A percentile compares a stretch with the other conserved stretches of the same genome.
Evolutionary conservation across 2,329 filamentous ascomycete species (phyloP).

Genomic region (Pestalotiopsis sp.): DNA sequence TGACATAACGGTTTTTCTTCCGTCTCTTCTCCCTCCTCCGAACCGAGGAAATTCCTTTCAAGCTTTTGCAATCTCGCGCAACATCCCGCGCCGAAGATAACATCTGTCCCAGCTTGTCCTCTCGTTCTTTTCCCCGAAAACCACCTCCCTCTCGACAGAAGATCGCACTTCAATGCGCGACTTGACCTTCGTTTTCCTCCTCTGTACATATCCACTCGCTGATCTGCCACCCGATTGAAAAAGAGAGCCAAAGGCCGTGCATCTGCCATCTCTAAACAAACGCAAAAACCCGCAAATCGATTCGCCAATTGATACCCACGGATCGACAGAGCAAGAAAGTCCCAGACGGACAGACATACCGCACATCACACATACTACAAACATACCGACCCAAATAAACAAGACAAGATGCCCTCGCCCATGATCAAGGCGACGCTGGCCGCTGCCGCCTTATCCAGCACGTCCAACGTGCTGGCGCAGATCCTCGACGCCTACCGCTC

Average conservation of each 20-base stretch:
- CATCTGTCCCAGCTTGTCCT: neutral
- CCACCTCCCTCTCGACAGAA: neutral
- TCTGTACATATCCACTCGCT: neutral
- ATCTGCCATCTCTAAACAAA: neutral
- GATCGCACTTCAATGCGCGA: neutral
- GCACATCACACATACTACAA: neutral
- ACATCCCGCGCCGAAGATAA: neutral
- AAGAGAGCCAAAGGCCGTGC: neutral
- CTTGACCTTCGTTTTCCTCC: neutral
- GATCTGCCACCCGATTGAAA: conserved; percentile 9
- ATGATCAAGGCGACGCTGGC: conserved; percentile 57
- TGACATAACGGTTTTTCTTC: neutral
- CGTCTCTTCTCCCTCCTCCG: neutral
- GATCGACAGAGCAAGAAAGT: neutral
- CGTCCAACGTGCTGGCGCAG: conserved; percentile 59
- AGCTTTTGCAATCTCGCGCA: neutral
- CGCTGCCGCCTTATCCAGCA: conserved; percentile 52
- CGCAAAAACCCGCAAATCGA: neutral
- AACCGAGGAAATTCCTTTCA: neutral
- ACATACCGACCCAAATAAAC: neutral
- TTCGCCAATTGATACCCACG: neutral
- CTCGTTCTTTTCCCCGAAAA: neutral
- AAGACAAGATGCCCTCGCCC: conserved; percentile 47
- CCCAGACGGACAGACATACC: neutral
- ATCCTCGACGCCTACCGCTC: conserved; percentile 52